Percentiles rank a stretch among this genome's conserved stretches.
phyloP scores from a whole-genome alignment of 2,329 filamentous ascomycete genomes.

The Zymoseptoria tritici region DNA sequence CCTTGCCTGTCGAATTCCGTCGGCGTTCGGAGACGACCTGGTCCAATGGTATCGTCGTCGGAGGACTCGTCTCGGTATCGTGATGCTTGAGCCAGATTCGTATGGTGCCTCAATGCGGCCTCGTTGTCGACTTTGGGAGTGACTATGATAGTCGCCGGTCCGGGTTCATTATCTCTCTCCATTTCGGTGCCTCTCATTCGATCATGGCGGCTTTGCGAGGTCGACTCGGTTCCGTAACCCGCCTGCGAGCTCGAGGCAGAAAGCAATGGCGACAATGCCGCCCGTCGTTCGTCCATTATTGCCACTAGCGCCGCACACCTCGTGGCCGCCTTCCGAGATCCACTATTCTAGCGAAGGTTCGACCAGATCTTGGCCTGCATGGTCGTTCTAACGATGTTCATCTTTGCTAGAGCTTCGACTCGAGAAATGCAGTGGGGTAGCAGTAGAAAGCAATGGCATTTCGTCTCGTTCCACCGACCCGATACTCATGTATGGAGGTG shows the following conservation, averaged over 20 bases:
- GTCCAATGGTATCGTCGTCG: conserved; percentile 22
- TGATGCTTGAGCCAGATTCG: not conserved
- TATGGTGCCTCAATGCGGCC: not conserved
- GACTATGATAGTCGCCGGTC: not conserved
- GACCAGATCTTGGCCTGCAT: not conserved
- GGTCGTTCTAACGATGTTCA: not conserved
- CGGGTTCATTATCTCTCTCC: not conserved
- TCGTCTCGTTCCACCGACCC: not conserved
- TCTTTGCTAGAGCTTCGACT: not conserved
- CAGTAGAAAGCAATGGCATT: not conserved
- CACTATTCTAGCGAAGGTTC: not conserved
- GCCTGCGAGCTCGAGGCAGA: not conserved
- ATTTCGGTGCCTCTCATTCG: not conserved
- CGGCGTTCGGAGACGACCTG: conserved; percentile 19
- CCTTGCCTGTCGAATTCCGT: conserved; percentile 23
- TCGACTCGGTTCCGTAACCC: not conserved
- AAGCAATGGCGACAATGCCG: not conserved
- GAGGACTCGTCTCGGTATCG: conserved; percentile 24
- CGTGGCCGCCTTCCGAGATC: not conserved
- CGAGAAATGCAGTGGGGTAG: not conserved
- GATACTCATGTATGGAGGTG: not conserved
- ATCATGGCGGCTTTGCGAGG: not conserved
- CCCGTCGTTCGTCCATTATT: not conserved
- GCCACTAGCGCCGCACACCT: not conserved
- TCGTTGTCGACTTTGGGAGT: not conserved